phyloP scores from a whole-genome alignment of 1,284 basidiomycete genomes.

The Irpex sp. region DNA sequence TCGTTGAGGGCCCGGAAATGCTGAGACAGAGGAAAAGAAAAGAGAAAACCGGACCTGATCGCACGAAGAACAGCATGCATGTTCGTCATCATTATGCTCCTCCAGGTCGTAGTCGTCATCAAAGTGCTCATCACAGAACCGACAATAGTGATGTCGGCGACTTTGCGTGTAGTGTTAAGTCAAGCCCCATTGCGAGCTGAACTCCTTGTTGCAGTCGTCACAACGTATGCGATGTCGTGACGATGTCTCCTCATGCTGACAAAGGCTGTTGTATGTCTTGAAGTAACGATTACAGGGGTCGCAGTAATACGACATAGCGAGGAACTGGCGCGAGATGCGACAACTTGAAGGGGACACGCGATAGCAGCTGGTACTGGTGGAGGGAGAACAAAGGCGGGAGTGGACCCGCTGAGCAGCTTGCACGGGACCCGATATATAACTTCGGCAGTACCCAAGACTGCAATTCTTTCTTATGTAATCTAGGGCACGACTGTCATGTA shows the following conservation, averaged over 20 bases:
- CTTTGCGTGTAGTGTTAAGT: slow-evolving; percentile 22
- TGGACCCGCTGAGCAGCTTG: too few species aligned
- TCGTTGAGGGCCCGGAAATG: neutral
- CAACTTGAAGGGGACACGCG: too few species aligned
- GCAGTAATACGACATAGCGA: slow-evolving; percentile 7
- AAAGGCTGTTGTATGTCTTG: slow-evolving; percentile 11
- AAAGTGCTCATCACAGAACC: slow-evolving; percentile 21
- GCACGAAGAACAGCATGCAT: slow-evolving; percentile 1
- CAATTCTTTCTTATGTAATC: too few species aligned
- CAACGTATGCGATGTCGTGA: slow-evolving; percentile 22
- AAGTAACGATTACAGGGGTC: slow-evolving; percentile 4
- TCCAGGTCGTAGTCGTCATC: neutral
- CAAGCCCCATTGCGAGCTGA: slow-evolving; percentile 9
- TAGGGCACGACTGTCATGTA: too few species aligned
- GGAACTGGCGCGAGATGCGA: too few species aligned
- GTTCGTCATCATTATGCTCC: slow-evolving; percentile 1
- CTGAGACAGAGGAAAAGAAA: neutral
- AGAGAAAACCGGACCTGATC: neutral
- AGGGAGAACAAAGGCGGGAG: too few species aligned
- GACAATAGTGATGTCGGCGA: slow-evolving; percentile 23
- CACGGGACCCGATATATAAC: too few species aligned
- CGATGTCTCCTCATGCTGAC: slow-evolving; percentile 28
- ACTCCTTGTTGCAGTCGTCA: slow-evolving; percentile 25
- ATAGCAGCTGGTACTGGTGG: too few species aligned
- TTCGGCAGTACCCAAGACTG: too few species aligned